A percentile compares a stretch with the other conserved stretches of the same genome.
phyloP scores from a whole-genome alignment of 768 basidiomycete genomes.

The Lactifluus hygrophoroides region DNA sequence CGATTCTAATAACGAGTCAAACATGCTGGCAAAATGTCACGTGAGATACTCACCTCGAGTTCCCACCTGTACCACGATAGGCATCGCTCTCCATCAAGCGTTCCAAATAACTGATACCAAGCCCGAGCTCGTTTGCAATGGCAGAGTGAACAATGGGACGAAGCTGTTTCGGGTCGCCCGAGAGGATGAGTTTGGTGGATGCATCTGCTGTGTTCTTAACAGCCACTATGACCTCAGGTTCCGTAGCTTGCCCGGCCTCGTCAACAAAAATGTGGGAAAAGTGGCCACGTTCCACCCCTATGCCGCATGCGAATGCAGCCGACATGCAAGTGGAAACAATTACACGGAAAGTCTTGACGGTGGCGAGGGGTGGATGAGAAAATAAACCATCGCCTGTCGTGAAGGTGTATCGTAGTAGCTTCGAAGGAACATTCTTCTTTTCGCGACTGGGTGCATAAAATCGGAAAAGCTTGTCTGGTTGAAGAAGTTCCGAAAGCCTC shows the following conservation, averaged over 20 bases:
- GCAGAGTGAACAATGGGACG: slow-evolving; percentile 57
- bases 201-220: slow-evolving; percentile 51
- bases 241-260: slow-evolving; percentile 66
- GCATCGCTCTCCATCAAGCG: slow-evolving; percentile 29
- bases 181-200: slow-evolving; percentile 49
- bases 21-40: not conserved
- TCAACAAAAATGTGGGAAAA: slow-evolving; percentile 64
- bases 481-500: slow-evolving; percentile 29
- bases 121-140: slow-evolving; percentile 46
- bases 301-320: slow-evolving; percentile 43
- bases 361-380: not conserved
- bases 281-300: slow-evolving; percentile 52
- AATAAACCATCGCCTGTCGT: slow-evolving; percentile 30
- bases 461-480: slow-evolving; percentile 39
- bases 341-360: slow-evolving; percentile 34
- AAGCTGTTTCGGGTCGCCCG: slow-evolving; percentile 65
- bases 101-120: slow-evolving; percentile 55
- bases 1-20: slow-evolving; percentile 33
- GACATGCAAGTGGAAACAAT: slow-evolving; percentile 62
- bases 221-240: slow-evolving; percentile 55
- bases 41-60: not conserved
- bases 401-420: slow-evolving; percentile 28
- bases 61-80: not conserved
- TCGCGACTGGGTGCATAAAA: slow-evolving; percentile 49
- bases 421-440: slow-evolving; percentile 32